phyloP scores from a whole-genome alignment of 2,329 filamentous ascomycete species.

The Fusarium nodosum region DNA sequence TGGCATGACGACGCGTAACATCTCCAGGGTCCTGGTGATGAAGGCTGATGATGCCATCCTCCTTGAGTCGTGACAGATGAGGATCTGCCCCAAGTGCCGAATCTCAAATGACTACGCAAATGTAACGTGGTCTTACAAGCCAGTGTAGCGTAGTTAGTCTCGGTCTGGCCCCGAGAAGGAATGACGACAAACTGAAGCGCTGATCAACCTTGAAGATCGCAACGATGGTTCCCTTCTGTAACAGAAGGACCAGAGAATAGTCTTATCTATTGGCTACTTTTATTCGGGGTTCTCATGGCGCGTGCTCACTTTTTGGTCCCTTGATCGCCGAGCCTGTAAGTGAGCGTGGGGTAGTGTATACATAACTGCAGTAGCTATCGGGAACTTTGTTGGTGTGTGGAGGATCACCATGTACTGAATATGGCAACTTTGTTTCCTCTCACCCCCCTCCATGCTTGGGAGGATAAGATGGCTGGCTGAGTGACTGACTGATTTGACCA shows the following conservation, averaged over 20 bases:
- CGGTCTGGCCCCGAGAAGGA: conserved; percentile 7
- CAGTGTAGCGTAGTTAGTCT: not conserved
- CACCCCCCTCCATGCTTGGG: not conserved
- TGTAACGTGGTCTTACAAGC: conserved; percentile 11
- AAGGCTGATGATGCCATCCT: conserved; percentile 11
- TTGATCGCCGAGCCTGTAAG: conserved; percentile 35
- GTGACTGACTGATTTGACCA: not conserved
- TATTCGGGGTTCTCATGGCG: conserved; percentile 19
- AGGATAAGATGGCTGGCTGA: not conserved
- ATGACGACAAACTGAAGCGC: conserved; percentile 25
- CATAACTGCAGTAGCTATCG: conserved; percentile 11
- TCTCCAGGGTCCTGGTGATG: not conserved
- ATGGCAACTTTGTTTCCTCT: conserved; percentile 6
- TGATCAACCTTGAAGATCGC: conserved; percentile 27
- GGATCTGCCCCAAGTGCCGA: conserved; percentile 26
- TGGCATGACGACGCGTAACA: conserved; percentile 1
- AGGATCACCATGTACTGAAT: conserved; percentile 21
- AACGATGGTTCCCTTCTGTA: conserved; percentile 3
- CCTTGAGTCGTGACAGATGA: not conserved
- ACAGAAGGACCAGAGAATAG: conserved; percentile 8
- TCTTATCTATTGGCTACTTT: conserved; percentile 25
- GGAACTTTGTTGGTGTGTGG: conserved; percentile 22
- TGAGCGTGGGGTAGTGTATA: conserved; percentile 26
- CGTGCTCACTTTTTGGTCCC: conserved; percentile 40
- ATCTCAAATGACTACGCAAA: not conserved